Percentiles rank a stretch among this genome's conserved stretches.
phyloP scores from a whole-genome alignment of 2,329 filamentous ascomycete genomes.

The Fusarium transvaalense region DNA sequence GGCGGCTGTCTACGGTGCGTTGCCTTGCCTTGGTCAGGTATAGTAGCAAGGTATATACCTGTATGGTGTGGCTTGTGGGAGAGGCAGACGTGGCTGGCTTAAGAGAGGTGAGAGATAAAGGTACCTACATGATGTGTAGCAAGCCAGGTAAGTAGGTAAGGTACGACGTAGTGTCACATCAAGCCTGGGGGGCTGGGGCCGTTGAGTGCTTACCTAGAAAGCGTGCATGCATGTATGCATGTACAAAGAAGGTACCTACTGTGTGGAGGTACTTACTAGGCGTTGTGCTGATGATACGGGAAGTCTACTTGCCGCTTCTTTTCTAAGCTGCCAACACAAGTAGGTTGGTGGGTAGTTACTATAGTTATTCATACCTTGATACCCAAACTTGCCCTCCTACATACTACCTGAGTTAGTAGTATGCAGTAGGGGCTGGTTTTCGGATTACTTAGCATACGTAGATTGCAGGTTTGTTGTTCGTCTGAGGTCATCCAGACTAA shows the following conservation, averaged over 20 bases:
- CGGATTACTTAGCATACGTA: background rate
- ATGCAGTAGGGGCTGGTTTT: background rate
- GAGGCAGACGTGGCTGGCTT: constrained; percentile 38
- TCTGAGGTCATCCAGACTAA: constrained; percentile 27
- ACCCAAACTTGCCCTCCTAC: background rate
- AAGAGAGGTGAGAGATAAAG: constrained; percentile 33
- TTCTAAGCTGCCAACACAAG: background rate
- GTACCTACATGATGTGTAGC: constrained; percentile 9
- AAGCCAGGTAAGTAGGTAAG: constrained; percentile 13
- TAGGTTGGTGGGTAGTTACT: too few relatives aligned
- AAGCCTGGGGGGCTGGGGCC: constrained; percentile 25
- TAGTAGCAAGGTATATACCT: constrained; percentile 21
- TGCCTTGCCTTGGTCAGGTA: constrained; percentile 20
- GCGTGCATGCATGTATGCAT: background rate
- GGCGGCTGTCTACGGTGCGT: constrained; percentile 26
- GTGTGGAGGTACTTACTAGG: background rate
- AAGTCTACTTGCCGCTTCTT: background rate
- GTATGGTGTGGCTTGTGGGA: constrained; percentile 35
- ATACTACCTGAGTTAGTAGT: background rate
- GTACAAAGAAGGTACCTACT: background rate
- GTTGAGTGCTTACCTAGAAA: constrained; percentile 16
- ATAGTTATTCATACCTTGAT: background rate
- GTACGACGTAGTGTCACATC: constrained; percentile 34
- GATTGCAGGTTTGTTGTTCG: constrained; percentile 1
- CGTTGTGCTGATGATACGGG: constrained; percentile 13